Evolutionary conservation across 2,329 filamentous ascomycete species (phyloP).

Genomic region (Dactylonectria estremocensis): DNA sequence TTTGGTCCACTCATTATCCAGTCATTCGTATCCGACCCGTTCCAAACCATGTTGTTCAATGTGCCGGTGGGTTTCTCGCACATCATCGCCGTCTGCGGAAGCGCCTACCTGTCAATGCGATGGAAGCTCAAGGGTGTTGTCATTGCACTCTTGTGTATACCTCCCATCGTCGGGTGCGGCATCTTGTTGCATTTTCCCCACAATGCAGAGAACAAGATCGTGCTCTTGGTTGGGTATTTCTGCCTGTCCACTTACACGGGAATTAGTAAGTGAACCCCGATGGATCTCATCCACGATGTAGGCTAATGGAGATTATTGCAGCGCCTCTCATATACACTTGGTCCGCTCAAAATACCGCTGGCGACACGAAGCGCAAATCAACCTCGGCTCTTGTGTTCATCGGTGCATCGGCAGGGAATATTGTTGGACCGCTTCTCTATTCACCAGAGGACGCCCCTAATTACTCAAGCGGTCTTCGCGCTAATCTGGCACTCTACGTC

Average conservation of each 20-base stretch:
- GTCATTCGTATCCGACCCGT: slow-evolving; percentile 70
- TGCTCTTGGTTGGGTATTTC: slow-evolving; percentile 71
- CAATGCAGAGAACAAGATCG: slow-evolving; percentile 60
- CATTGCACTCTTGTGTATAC: slow-evolving; percentile 68
- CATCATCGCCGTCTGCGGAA: slow-evolving; percentile 70
- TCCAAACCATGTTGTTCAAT: slow-evolving; percentile 72
- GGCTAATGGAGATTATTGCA: slow-evolving; percentile 35
- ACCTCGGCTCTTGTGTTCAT: slow-evolving; percentile 77
- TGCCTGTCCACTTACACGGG: slow-evolving; percentile 70
- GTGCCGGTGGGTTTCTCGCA: slow-evolving; percentile 74
- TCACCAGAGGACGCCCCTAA: slow-evolving; percentile 64
- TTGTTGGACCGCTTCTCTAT: slow-evolving; percentile 76
- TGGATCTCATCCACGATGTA: not conserved
- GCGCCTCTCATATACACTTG: slow-evolving; percentile 73
- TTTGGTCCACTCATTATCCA: slow-evolving; percentile 74
- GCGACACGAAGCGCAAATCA: slow-evolving; percentile 79
- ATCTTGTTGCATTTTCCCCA: slow-evolving; percentile 68
- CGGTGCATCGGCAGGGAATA: slow-evolving; percentile 76
- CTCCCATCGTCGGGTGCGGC: slow-evolving; percentile 70
- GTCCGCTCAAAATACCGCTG: slow-evolving; percentile 75
- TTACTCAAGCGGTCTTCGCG: slow-evolving; percentile 67
- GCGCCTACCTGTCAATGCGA: slow-evolving; percentile 68
- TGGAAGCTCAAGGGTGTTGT: slow-evolving; percentile 72
- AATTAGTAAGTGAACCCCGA: slow-evolving; percentile 52
- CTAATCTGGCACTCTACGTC: slow-evolving; percentile 74